Evolutionary conservation across 2,329 filamentous ascomycete species (phyloP), one percentile per base, ranked within the genome.

Genomic region (Fusarium chuoi): DNA sequence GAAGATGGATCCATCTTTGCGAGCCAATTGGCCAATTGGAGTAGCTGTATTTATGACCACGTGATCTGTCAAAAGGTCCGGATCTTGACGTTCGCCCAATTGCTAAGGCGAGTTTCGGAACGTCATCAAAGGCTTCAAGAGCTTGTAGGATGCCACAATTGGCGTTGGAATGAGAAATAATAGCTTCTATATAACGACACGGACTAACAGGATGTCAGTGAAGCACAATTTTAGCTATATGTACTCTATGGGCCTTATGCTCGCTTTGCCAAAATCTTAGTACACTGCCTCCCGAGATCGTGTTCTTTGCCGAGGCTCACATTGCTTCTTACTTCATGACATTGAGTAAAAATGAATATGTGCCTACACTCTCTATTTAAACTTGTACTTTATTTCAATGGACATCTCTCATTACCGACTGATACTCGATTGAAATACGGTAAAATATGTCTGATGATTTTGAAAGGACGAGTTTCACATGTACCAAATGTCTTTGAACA

Each of bases 11-110:
- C 81, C 80, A 78, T 77, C 79, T 71, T 67, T 62, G 61, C 54
- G 64, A 54, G 58, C 48, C 75, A 79, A 83, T 83, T 83, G 82
- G 52, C 82, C 82, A 83, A 83, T 83, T 71, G 76, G 22, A 58
- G 41, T 5, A 14, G 42, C 39, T 54, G 41, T 68, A 70, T 69
- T 79, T 63, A 38, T 7, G 18, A 62, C 70, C 82, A 83, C 81
- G 82, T 83, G 82, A 83, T 68, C 61, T 67, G 17, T 30, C 44
- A 55, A 51, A 75, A 63, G 68, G 68, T 75, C 57, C 57, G 45
- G 57, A 44, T 69, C 45, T 70, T 62, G 42, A 73, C 60, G 42
- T 66, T 70, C 26, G 36, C 48, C 52, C 69, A 61, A 63, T 74
- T 64, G 63, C 42, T 58, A 51, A 73, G 71, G 71, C 63, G 56